Conservation (phyloP, 2,329 filamentous ascomycete genomes). For the Corinectria fuckeliana region DNA sequence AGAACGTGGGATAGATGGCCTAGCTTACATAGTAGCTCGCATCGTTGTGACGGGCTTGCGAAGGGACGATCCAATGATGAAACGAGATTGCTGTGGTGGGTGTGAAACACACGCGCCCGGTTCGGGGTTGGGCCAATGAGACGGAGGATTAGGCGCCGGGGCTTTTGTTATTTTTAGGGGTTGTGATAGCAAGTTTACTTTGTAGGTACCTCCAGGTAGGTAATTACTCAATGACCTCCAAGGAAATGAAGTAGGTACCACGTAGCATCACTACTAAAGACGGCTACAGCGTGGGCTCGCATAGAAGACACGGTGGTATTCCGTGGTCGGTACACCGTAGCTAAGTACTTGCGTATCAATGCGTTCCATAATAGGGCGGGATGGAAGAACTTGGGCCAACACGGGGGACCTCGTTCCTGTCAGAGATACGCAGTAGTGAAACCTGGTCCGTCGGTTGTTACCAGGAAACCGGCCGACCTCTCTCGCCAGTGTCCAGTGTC, state of each 20-base stretch:
- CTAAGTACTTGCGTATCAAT: not conserved
- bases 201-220: not conserved
- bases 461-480: not conserved
- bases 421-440: conserved; percentile 20
- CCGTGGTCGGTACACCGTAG: not conserved
- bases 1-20: conserved; percentile 8
- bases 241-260: not conserved
- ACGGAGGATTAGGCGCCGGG: conserved; percentile 39
- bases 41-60: not conserved
- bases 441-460: not conserved
- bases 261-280: not conserved
- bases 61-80: conserved; percentile 36
- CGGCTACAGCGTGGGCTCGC: not conserved
- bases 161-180: conserved; percentile 17
- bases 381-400: not conserved
- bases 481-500: not conserved
- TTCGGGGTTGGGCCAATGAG: conserved; percentile 36
- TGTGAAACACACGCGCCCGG: conserved; percentile 39
- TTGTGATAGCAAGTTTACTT: not conserved
- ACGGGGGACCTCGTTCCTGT: conserved; percentile 7
- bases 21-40: too few species aligned
- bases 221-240: too few species aligned
- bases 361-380: conserved; percentile 3
- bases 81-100: conserved; percentile 32
- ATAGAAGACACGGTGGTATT: conserved; percentile 8